Conservation (phyloP, 306 rosid genomes). For the Cicer chorassanicum region DNA sequence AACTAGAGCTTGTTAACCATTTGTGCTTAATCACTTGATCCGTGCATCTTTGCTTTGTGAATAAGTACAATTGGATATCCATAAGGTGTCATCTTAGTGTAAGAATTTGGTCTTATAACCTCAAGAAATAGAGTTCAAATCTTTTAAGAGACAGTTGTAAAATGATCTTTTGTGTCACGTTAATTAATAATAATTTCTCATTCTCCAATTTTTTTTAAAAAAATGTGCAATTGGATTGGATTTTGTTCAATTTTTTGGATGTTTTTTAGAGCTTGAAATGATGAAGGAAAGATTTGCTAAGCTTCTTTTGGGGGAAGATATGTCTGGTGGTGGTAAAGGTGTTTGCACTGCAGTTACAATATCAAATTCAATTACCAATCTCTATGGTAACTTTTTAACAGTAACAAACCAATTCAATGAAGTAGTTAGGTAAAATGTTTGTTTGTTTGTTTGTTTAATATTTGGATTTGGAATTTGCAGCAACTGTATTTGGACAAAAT, state of each 20-base stretch:
- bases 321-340: constrained; percentile 98
- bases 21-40: too few relatives aligned
- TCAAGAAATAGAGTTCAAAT: too few relatives aligned
- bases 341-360: constrained; percentile 93
- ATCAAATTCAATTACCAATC: constrained; percentile 92
- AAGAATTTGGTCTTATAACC: too few relatives aligned
- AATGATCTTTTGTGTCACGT: too few relatives aligned
- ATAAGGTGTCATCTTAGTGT: too few relatives aligned
- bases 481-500: constrained; percentile 89
- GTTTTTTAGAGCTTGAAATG: constrained; percentile 65
- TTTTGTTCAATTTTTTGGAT: constrained; percentile 9
- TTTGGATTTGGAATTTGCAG: constrained; percentile 51
- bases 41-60: background rate
- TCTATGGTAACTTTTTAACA: constrained; percentile 66
- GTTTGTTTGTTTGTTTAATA: background rate
- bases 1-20: too few relatives aligned
- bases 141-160: too few relatives aligned
- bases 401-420: background rate
- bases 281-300: constrained; percentile 93
- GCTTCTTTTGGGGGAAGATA: constrained; percentile 92
- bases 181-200: too few relatives aligned
- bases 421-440: background rate
- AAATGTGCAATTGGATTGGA: background rate
- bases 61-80: background rate
- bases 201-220: too few relatives aligned